Base-by-base conservation (phyloP, 768 basidiomycete species). In the Kwoniella europaea region DNA sequence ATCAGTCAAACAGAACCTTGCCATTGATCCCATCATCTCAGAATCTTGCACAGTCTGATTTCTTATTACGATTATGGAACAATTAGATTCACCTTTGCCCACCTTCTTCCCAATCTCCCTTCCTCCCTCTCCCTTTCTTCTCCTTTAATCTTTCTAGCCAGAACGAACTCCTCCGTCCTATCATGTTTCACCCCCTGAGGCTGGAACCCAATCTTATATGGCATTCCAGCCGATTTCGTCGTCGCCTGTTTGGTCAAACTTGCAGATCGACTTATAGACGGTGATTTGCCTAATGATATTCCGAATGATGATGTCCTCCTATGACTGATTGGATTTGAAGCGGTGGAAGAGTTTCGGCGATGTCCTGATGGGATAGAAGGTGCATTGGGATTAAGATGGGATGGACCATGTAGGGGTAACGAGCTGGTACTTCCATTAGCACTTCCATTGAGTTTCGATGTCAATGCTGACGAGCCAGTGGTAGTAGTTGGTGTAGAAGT, bases 161-260 rank as follows among this genome's bases (percentile, higher is more conserved):
- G 87, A 4, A 90, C 67, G 76, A 93, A 98, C 65, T 93, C 91
- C 65, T 92, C 93, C 7, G 94, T 97, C 46, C 91, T 88, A 5
- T 87, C 89, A 13, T 90, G 85, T 80, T 89, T 90, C 4, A 94
- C 88, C 4, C 95, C 95, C 76, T 88, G 91, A 5, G 96, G 96
- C 81, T 99, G 96, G 81, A 98, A 99, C 1, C 94, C 93, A 2
- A 92, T 90, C 57, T 91, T 89, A 81, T 98, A 98, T 1, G 84
- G 85, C 74, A 79, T 83, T 69, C 79, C 79, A 10, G 73, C 72
- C 4, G 65, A 67, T 27, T 71, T 58, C 1, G 64, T 65, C 22
- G 50, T 66, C n/a, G 68, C 63, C 42, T 50, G 24, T 42, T 55
- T 56, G 5, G 73, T 74, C 10, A 54, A 55, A 6, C 73, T 75